These are phyloP conservation scores for Vigna nakashimae DNA, from an alignment of 306 rosid species.

Conservation along the genomic window DNA sequence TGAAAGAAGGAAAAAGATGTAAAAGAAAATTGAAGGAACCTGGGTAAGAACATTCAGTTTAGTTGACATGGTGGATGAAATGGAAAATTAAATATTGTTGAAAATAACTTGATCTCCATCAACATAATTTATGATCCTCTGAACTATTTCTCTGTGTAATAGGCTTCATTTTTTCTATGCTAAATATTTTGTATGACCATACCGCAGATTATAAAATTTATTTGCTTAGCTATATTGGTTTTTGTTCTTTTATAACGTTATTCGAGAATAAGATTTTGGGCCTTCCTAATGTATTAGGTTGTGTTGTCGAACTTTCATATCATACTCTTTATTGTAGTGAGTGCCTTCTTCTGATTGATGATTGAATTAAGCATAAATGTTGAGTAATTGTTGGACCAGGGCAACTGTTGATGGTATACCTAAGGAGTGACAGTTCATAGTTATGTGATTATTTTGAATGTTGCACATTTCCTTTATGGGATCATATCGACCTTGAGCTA, in stretches of 20 bases:
- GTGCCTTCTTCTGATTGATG: not conserved
- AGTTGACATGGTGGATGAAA: not conserved
- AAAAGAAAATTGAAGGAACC: conserved; percentile 16
- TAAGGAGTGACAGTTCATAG: not conserved
- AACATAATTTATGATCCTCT: not conserved
- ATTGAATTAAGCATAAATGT: not conserved
- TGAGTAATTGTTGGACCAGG: not conserved
- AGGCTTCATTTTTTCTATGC: no score
- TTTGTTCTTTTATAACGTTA: not conserved
- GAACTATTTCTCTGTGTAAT: no score
- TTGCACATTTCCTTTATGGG: not conserved
- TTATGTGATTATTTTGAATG: conserved; percentile 16
- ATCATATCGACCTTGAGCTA: conserved; percentile 1
- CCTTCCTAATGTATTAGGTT: conserved; percentile 6
- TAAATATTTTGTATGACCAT: not conserved
- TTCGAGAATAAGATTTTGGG: not conserved
- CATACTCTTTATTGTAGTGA: not conserved
- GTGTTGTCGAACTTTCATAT: conserved; percentile 1
- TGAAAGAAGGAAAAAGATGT: not conserved
- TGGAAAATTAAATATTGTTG: not conserved
- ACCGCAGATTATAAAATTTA: not conserved
- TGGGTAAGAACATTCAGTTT: not conserved
- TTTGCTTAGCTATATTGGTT: not conserved
- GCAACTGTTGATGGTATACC: not conserved
- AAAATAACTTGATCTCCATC: not conserved